Percentiles rank a stretch among this genome's conserved stretches.
phyloP scores from a whole-genome alignment of 2,329 filamentous ascomycete species.

The Shiraia bambusicola region DNA sequence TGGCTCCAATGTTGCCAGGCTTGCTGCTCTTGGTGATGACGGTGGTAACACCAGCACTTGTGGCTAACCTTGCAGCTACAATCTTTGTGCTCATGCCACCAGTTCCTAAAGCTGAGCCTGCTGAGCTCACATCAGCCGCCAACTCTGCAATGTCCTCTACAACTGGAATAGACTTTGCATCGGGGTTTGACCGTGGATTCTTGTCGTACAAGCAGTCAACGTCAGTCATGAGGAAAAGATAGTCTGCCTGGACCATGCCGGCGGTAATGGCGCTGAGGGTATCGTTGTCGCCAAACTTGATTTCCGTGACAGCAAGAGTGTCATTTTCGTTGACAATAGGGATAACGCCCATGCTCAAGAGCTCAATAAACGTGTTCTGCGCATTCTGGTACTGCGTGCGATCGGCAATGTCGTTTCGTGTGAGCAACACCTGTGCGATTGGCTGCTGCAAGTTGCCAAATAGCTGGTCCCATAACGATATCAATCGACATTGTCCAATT shows the following conservation, averaged over 20 bases:
- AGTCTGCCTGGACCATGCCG: conserved; percentile 94
- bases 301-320: conserved; percentile 93
- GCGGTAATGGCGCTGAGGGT: conserved; percentile 95
- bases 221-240: conserved; percentile 97
- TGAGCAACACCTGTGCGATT: conserved; percentile 91
- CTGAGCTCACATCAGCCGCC: conserved; percentile 85
- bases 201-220: conserved; percentile 97
- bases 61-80: conserved; percentile 85
- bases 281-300: conserved; percentile 99
- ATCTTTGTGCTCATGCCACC: conserved; percentile 99
- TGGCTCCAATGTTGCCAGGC: conserved; percentile 85
- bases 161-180: conserved; percentile 87
- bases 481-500: conserved; percentile 92
- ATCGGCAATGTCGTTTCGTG: conserved; percentile 94
- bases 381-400: conserved; percentile 94
- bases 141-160: conserved; percentile 84
- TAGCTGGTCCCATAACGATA: conserved; percentile 92
- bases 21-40: conserved; percentile 93
- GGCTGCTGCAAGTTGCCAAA: conserved; percentile 87
- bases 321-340: conserved; percentile 99
- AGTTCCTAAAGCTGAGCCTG: conserved; percentile 85
- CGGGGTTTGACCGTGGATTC: conserved; percentile 81
- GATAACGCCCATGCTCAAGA: conserved; percentile 92
- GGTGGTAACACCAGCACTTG: conserved; percentile 91
- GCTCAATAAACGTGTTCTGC: conserved; percentile 88